Base-by-base conservation (phyloP, 805 yeast genomes). In the Candida pseudofarinosa region DNA sequence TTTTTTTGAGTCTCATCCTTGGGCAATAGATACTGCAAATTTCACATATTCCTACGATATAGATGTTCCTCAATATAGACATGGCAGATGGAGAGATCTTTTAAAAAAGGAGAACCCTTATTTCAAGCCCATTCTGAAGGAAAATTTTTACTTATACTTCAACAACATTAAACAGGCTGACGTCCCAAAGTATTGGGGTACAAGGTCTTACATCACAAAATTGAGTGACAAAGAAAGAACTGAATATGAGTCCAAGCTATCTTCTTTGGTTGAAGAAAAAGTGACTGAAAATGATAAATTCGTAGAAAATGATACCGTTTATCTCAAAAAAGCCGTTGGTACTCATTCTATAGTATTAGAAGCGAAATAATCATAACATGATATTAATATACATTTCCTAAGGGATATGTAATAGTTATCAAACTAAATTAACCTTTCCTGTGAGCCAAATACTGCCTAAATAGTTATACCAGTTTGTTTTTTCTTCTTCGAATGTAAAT, bases 21-120 rank as follows among this genome's bases (percentile, higher is more conserved):
- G 79, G 78, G 69, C 69, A 43, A 47, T 46, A 28, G 49, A 57
- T 35, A 61, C 68, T 13, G 62, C 69, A 3, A 54, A 67, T 26
- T 55, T 55, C 20, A 54, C 65, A 7, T 67, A 69, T 57, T 20
- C 51, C 3, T 62, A 38, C 44, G 82, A 76, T 46, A 47, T 33
- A 3, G 56, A 56, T 2, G 81, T 80, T 20, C 85, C 86, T 4
- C 85, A 80, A 58, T 80, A 77, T 49, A 66, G 81, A 36, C 67
- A 58, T 20, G 71, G 65, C 13, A 48, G 50, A 10, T 80, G 85
- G 85, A 64, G 66, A 42, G 36, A 59, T 1, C 65, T 79, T 34
- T 41, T 40, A 12, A 37, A 35, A 14, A 19, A 43, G 10, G 56
- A 59, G 31, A 58, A 63, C 43, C 49, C 52, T 10, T 46, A 51